These are phyloP conservation scores for Aegilops longissima DNA, from an alignment of 176 grass and related monocot genomes.

Conservation along the genomic window DNA sequence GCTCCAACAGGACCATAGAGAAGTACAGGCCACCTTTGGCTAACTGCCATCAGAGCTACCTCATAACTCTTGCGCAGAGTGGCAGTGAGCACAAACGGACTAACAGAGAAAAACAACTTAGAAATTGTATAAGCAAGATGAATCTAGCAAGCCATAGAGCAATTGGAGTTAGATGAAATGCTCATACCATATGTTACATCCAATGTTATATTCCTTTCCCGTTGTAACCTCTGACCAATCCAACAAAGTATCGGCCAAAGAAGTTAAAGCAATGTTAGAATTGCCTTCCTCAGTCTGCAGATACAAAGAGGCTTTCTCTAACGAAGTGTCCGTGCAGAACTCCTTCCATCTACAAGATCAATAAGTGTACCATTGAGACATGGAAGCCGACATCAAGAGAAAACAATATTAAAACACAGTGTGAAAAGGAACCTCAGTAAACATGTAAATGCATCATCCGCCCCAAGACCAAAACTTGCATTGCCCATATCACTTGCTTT, in stretches of 20 bases:
- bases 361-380: conserved; percentile 1
- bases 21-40: conserved; percentile 86
- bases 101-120: conserved; percentile 32
- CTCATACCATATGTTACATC: conserved; percentile 47
- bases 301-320: conserved; percentile 89
- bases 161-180: conserved; percentile 6
- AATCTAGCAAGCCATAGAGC: not conserved
- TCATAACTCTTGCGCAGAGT: conserved; percentile 74
- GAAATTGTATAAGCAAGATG: conserved; percentile 25
- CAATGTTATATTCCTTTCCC: conserved; percentile 26
- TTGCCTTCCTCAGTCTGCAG: conserved; percentile 41
- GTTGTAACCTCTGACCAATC: conserved; percentile 30
- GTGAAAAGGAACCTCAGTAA: conserved; percentile 63
- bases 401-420: conserved; percentile 28
- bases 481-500: conserved; percentile 66
- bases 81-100: conserved; percentile 63
- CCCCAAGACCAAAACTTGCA: conserved; percentile 67
- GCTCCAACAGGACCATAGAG: conserved; percentile 84
- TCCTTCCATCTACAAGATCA: conserved; percentile 71
- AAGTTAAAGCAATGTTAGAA: conserved; percentile 24
- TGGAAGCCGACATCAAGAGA: conserved; percentile 5
- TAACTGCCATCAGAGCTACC: conserved; percentile 69
- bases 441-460: conserved; percentile 71
- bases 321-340: conserved; percentile 73
- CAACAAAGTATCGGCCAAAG: conserved; percentile 51